Evolutionary conservation across 2,329 filamentous ascomycete species (phyloP).

Genomic region (Capronia coronata): DNA sequence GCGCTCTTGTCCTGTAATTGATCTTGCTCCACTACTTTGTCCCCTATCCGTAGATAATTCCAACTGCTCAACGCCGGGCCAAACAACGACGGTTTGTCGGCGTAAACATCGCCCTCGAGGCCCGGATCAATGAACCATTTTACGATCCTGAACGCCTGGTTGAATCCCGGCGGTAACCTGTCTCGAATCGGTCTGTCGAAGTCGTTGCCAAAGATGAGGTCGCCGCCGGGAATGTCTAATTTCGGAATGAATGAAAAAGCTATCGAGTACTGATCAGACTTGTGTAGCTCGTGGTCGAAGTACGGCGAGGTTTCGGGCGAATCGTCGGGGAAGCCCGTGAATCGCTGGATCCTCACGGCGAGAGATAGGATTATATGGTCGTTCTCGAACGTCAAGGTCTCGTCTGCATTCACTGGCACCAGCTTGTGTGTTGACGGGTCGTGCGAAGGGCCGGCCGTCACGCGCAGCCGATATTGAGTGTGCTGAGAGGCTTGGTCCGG

Average conservation of each 20-base stretch:
- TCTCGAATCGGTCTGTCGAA: slow-evolving; percentile 88
- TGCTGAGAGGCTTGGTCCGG: slow-evolving; percentile 10
- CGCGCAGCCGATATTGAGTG: slow-evolving; percentile 60
- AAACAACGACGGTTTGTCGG: slow-evolving; percentile 78
- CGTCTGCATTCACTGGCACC: slow-evolving; percentile 67
- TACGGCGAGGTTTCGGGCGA: slow-evolving; percentile 69
- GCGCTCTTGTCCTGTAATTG: slow-evolving; percentile 17
- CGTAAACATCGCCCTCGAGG: slow-evolving; percentile 81
- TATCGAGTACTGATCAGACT: slow-evolving; percentile 77
- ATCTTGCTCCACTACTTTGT: slow-evolving; percentile 21
- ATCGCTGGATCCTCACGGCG: slow-evolving; percentile 66
- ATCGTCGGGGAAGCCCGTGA: slow-evolving; percentile 59
- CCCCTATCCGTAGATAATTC: slow-evolving; percentile 61
- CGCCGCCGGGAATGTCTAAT: slow-evolving; percentile 55
- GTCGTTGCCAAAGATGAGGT: slow-evolving; percentile 90
- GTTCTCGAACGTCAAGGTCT: slow-evolving; percentile 57
- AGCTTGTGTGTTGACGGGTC: slow-evolving; percentile 63
- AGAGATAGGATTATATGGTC: slow-evolving; percentile 63
- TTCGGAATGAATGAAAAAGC: slow-evolving; percentile 72
- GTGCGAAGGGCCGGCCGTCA: slow-evolving; percentile 76
- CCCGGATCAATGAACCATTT: slow-evolving; percentile 89
- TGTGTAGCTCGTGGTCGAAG: slow-evolving; percentile 65
- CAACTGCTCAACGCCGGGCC: slow-evolving; percentile 74
- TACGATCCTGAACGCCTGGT: slow-evolving; percentile 74
- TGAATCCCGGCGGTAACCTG: slow-evolving; percentile 77